Evolutionary conservation across 192 early-diverging fungal species (phyloP).

Genomic region (Thoreauomyces humboldtii): DNA sequence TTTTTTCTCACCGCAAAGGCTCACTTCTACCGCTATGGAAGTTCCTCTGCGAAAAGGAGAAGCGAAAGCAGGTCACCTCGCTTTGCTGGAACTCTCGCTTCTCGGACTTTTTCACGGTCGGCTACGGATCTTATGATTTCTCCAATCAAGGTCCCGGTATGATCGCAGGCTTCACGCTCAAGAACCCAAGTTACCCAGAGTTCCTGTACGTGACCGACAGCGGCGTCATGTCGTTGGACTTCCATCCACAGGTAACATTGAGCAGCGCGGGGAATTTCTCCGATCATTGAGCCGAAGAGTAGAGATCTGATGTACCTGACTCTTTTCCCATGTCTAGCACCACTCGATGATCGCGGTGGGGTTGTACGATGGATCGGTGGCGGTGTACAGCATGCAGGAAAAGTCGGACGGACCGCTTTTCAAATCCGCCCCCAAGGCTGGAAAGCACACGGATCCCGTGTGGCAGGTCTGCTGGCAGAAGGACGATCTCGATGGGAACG

Average conservation of each 20-base stretch:
- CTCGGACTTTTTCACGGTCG: slow-evolving; percentile 57
- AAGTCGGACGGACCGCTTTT: slow-evolving; percentile 52
- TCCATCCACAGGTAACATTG: slow-evolving; percentile 64
- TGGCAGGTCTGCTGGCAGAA: slow-evolving; percentile 67
- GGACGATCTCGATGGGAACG: slow-evolving; percentile 63
- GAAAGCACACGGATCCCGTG: slow-evolving; percentile 62
- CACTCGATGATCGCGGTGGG: slow-evolving; percentile 63
- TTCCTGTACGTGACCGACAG: slow-evolving; percentile 52
- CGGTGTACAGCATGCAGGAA: slow-evolving; percentile 58
- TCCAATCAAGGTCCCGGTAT: slow-evolving; percentile 59
- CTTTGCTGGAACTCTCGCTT: slow-evolving; percentile 56
- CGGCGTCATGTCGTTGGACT: slow-evolving; percentile 60
- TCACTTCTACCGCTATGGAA: slow-evolving; percentile 60
- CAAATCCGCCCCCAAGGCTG: slow-evolving; percentile 40
- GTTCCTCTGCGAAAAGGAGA: slow-evolving; percentile 58
- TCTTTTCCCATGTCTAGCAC: slow-evolving; percentile 37
- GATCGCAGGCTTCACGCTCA: slow-evolving; percentile 60
- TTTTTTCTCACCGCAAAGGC: slow-evolving; percentile 35
- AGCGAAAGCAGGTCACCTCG: slow-evolving; percentile 59
- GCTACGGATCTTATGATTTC: slow-evolving; percentile 64
- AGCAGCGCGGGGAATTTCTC: too few relatives aligned
- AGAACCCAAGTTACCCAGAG: slow-evolving; percentile 63
- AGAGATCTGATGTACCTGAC: not conserved
- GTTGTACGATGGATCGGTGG: slow-evolving; percentile 58
- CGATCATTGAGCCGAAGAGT: not conserved